phyloP scores from a whole-genome alignment of 208 protist genomes.

The Crithidia sp. region DNA sequence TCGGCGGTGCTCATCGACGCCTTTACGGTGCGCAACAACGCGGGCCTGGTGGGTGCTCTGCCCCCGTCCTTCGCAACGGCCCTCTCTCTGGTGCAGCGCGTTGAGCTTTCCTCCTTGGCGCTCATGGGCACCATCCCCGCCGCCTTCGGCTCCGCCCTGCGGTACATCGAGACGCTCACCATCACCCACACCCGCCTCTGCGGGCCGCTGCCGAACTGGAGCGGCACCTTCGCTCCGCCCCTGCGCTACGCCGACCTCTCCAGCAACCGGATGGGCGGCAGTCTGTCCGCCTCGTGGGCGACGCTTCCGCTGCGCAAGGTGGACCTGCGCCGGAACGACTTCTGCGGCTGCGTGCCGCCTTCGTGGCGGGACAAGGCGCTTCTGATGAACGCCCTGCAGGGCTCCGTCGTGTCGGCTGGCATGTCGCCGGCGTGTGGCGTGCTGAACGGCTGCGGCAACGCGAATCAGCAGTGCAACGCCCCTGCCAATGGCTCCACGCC shows the following conservation, averaged over 20 bases:
- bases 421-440: neutral
- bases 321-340: conserved; percentile 9
- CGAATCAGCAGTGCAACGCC: conserved; percentile 8
- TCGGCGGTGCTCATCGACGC: conserved; percentile 2
- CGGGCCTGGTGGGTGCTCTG: neutral
- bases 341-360: conserved; percentile 16
- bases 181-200: conserved; percentile 12
- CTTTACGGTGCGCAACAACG: conserved; percentile 1
- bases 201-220: conserved; percentile 8
- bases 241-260: conserved; percentile 4
- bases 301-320: conserved; percentile 1
- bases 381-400: conserved; percentile 7
- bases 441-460: conserved; percentile 12
- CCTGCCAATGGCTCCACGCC: neutral
- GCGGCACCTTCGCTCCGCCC: neutral
- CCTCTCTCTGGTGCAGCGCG: neutral
- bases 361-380: neutral
- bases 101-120: conserved; percentile 11
- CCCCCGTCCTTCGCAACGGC: neutral
- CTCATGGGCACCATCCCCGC: conserved; percentile 6
- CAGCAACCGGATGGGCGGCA: conserved; percentile 2
- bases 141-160: conserved; percentile 1
- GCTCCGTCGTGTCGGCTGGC: neutral
- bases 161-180: conserved; percentile 3
- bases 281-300: conserved; percentile 1